Evolutionary conservation across 176 grass and related monocot genomes (phyloP).

Genomic region (Eleusine indica): DNA sequence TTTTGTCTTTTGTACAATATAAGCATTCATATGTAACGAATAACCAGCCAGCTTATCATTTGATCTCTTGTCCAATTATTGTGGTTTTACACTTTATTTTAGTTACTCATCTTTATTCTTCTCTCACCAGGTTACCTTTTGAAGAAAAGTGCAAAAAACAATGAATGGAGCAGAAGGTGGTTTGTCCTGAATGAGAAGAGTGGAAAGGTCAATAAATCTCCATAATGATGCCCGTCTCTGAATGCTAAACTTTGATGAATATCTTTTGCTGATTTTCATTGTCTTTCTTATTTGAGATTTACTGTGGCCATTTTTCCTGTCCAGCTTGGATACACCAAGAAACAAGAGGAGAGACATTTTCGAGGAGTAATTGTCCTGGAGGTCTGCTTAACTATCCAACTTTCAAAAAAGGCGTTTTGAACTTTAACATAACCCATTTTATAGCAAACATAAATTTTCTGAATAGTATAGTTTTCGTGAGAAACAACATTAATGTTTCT

Average conservation of each 20-base stretch:
- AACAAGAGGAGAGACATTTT: constrained; percentile 97
- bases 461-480: background rate
- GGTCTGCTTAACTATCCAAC: constrained; percentile 39
- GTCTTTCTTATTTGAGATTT: constrained; percentile 37
- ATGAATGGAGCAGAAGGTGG: constrained; percentile 91
- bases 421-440: background rate
- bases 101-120: background rate
- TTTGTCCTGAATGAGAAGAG: constrained; percentile 96
- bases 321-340: constrained; percentile 96
- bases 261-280: constrained; percentile 16
- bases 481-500: background rate
- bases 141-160: constrained; percentile 94
- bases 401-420: background rate
- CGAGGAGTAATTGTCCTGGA: constrained; percentile 82
- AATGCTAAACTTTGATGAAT: constrained; percentile 23
- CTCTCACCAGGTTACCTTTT: constrained; percentile 72
- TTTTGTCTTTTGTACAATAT: constrained; percentile 11
- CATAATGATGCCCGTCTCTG: constrained; percentile 18
- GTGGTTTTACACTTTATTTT: constrained; percentile 22
- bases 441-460: background rate
- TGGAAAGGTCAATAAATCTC: constrained; percentile 74
- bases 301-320: constrained; percentile 14
- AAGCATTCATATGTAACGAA: constrained; percentile 2
- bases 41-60: background rate
- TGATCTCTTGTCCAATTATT: constrained; percentile 17